Evolutionary conservation across 2,329 filamentous ascomycete genomes (phyloP).

Genomic region (Juglanconis juglandina): DNA sequence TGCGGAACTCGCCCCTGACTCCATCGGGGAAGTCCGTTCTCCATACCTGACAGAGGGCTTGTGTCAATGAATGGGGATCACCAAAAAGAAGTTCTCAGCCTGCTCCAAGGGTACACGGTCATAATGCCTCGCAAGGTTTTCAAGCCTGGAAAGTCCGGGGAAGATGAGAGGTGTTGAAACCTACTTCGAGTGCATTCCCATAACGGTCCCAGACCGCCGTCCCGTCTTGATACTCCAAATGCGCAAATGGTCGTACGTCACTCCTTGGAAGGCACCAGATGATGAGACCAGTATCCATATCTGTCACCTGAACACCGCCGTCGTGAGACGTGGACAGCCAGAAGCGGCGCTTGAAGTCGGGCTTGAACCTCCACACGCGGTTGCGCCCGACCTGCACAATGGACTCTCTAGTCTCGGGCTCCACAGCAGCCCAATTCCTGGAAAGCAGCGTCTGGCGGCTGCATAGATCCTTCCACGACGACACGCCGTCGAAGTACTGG

Average conservation of each 20-base stretch:
- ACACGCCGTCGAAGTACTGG: constrained; percentile 30
- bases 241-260: constrained; percentile 39
- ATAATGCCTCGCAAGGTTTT: too few species aligned
- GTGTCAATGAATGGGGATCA: neutral
- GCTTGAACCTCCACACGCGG: constrained; percentile 42
- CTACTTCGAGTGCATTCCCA: constrained; percentile 38
- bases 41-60: constrained; percentile 30
- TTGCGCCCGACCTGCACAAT: constrained; percentile 38
- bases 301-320: constrained; percentile 42
- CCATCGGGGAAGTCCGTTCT: constrained; percentile 32
- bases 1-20: constrained; percentile 36
- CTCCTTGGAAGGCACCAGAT: constrained; percentile 33
- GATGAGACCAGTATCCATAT: constrained; percentile 40
- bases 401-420: constrained; percentile 34
- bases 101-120: too few species aligned
- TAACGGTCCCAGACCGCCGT: constrained; percentile 42
- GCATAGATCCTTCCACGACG: constrained; percentile 43
- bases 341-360: constrained; percentile 43
- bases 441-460: constrained; percentile 36
- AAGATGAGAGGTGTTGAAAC: neutral
- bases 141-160: neutral
- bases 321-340: constrained; percentile 41
- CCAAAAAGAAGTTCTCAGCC: too few species aligned
- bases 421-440: constrained; percentile 33
- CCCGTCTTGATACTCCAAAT: constrained; percentile 45